Evolutionary conservation across 768 basidiomycete genomes (phyloP), one percentile per base, ranked within the genome.

Genomic region (Fibroporia radiculosa): DNA sequence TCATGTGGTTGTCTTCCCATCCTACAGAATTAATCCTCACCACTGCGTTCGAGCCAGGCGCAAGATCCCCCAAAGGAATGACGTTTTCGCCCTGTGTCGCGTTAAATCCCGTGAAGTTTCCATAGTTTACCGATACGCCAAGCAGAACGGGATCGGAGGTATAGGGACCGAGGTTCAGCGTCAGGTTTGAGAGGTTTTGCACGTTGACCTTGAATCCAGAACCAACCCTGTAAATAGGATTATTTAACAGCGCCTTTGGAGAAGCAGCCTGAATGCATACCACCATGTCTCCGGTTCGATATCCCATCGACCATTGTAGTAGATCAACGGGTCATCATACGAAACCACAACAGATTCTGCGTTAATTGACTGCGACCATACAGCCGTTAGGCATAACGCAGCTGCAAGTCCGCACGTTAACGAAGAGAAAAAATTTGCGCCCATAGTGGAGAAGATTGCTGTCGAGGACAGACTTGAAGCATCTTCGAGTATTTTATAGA

Each of bases 1-100:
- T 71, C 39, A 78, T 68, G 7, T 74, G 68, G 52, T 78, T 78
- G 50, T 78, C 69, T 56, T 78, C 72, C 76, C 77, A 80, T 16
- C 77, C 77, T 48, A 77, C 68, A 4, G 69, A 72, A 43, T 77
- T 74, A 42, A 79, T 59, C 12, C 74, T 56, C 3, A 77, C 63
- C 12, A 71, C 60, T 12, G 58, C 61, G 4, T 59, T 50, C 16
- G 47, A 13, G 13, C 6, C 25, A 27, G 14, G 6, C 23, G 78
- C 48, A n/a, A n/a, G n/a, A n/a, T n/a, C n/a, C n/a, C n/a, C n/a
- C n/a, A n/a, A n/a, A 0, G 72, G 70, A 27, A 79, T 70, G 6
- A 25, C 36, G 47, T 77, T 78, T 5, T 60, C 48, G 1, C 75
- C 77, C 12, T 59, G 62, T 2, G 74, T 70, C 12, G 72, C 67